Evolutionary conservation across 2,329 filamentous ascomycete genomes (phyloP).

Genomic region (Beauveria caledonica): DNA sequence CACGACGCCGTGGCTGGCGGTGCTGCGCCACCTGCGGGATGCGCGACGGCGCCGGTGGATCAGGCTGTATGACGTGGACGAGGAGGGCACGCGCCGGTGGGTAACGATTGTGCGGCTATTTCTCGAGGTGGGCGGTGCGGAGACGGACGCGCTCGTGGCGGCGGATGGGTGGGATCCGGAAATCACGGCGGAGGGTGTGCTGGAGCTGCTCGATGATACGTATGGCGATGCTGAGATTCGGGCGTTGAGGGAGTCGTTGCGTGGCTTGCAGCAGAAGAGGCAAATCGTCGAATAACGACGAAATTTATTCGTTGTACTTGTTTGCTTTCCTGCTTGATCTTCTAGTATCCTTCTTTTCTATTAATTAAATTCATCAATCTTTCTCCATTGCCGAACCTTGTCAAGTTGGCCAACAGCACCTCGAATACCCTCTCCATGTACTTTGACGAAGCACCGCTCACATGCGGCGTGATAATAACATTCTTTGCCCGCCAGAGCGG

Average conservation of each 20-base stretch:
- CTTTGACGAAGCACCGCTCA: slow-evolving; percentile 33
- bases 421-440: slow-evolving; percentile 34
- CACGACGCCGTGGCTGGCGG: slow-evolving; percentile 22
- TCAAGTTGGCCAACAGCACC: slow-evolving; percentile 35
- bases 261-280: not conserved
- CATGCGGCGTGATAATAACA: slow-evolving; percentile 51
- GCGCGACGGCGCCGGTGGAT: slow-evolving; percentile 24
- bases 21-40: slow-evolving; percentile 24
- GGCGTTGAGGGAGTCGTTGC: slow-evolving; percentile 12
- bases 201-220: slow-evolving; percentile 21
- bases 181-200: slow-evolving; percentile 20
- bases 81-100: slow-evolving; percentile 23
- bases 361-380: slow-evolving; percentile 33
- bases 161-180: slow-evolving; percentile 24
- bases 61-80: slow-evolving; percentile 21
- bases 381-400: slow-evolving; percentile 27
- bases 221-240: slow-evolving; percentile 18
- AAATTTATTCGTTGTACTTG: not conserved
- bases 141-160: slow-evolving; percentile 19
- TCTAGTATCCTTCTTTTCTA: slow-evolving; percentile 24
- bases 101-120: slow-evolving; percentile 20
- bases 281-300: not conserved
- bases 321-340: not conserved
- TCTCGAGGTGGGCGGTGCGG: slow-evolving; percentile 19
- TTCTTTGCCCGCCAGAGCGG: slow-evolving; percentile 64